These are phyloP conservation scores for Colletotrichum australisinense DNA, from an alignment of 2,329 filamentous ascomycete genomes.

Conservation along the genomic window DNA sequence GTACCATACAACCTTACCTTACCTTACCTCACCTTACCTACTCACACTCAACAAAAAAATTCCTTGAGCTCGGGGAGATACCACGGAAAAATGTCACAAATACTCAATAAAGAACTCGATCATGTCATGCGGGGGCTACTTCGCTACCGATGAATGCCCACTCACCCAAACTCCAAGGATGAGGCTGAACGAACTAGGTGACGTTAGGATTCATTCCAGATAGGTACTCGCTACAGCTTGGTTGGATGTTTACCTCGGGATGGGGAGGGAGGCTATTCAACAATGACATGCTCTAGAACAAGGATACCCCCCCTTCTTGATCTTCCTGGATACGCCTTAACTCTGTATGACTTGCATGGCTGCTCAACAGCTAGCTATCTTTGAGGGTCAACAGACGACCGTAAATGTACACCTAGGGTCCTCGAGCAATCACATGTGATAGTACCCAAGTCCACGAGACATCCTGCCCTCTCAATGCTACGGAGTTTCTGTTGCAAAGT, in stretches of 20 bases:
- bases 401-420: neutral
- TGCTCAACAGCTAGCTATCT: neutral
- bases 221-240: neutral
- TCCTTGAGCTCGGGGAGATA: neutral
- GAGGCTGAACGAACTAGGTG: too few species aligned
- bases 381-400: neutral
- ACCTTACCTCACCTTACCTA: too few species aligned
- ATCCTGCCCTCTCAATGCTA: too few species aligned
- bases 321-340: too few species aligned
- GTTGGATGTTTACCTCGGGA: neutral
- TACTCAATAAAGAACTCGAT: neutral
- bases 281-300: neutral
- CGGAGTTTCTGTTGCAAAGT: neutral
- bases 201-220: too few species aligned
- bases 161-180: too few species aligned
- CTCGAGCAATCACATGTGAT: neutral
- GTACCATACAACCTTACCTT: too few species aligned
- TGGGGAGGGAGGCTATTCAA: neutral
- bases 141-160: too few species aligned
- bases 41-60: too few species aligned
- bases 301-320: neutral
- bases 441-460: neutral
- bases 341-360: neutral
- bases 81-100: neutral
- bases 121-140: neutral